Percentiles rank a stretch among this genome's conserved stretches.
Evolutionary conservation across 1,139 yeast genomes (phyloP).

Genomic region (Suhomyces bolitotheri): DNA sequence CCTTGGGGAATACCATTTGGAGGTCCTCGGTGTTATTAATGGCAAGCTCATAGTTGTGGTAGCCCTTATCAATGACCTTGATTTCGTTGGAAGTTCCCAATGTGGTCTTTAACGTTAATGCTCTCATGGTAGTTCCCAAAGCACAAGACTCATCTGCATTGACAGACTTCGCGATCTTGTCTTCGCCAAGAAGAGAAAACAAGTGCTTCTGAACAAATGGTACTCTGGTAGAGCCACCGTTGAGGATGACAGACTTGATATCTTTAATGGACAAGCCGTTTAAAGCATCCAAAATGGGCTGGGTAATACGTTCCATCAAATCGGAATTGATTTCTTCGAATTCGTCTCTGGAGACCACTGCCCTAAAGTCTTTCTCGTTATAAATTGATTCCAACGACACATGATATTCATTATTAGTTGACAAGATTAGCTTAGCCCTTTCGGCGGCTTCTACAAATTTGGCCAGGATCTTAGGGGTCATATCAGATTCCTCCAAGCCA

Average conservation of each 20-base stretch:
- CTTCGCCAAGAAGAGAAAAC: slow-evolving; percentile 56
- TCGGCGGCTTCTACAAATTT: slow-evolving; percentile 82
- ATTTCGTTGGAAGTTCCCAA: slow-evolving; percentile 63
- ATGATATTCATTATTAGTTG: slow-evolving; percentile 80
- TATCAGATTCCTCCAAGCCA: slow-evolving; percentile 33
- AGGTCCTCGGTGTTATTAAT: slow-evolving; percentile 35
- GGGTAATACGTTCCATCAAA: slow-evolving; percentile 44
- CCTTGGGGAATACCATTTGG: slow-evolving; percentile 43
- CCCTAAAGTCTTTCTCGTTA: slow-evolving; percentile 71
- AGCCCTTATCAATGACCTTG: slow-evolving; percentile 57
- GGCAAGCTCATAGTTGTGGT: slow-evolving; percentile 40
- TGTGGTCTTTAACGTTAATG: slow-evolving; percentile 51
- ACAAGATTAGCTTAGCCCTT: slow-evolving; percentile 78
- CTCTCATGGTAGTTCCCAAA: slow-evolving; percentile 83
- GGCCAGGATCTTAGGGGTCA: slow-evolving; percentile 60
- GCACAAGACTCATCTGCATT: slow-evolving; percentile 97
- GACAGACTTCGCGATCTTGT: slow-evolving; percentile 75
- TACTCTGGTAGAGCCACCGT: slow-evolving; percentile 92
- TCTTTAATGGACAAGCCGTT: slow-evolving; percentile 34
- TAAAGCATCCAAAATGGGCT: slow-evolving; percentile 61
- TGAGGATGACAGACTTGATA: slow-evolving; percentile 68
- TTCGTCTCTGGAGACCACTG: slow-evolving; percentile 68
- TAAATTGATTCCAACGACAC: slow-evolving; percentile 70
- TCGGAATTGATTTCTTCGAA: slow-evolving; percentile 63
- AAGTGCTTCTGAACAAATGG: slow-evolving; percentile 77